These are phyloP conservation scores for Coemansia sp. DNA, from an alignment of 192 early-diverging fungal species.

Conservation along the genomic window DNA sequence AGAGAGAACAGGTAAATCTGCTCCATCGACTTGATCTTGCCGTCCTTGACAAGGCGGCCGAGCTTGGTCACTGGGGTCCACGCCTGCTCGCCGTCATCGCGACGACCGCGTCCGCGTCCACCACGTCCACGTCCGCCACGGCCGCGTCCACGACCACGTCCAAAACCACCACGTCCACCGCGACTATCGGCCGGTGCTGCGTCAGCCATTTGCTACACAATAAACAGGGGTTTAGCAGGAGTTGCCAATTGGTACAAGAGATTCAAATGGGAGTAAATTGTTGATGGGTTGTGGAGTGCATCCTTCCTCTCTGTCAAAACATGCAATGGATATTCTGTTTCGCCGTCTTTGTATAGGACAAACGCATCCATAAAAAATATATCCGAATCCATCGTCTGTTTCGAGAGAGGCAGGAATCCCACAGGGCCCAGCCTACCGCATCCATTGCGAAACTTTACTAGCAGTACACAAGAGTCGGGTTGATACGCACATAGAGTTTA, in stretches of 20 bases:
- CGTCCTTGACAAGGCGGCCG: slow-evolving; percentile 97
- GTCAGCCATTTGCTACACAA: slow-evolving; percentile 72
- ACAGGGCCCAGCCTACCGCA: background rate
- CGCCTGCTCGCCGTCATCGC: slow-evolving; percentile 81
- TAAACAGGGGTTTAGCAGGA: background rate
- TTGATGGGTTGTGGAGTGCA: too few species aligned
- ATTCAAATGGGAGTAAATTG: too few species aligned
- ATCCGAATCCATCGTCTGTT: background rate
- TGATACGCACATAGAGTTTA: slow-evolving; percentile 50
- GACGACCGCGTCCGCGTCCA: slow-evolving; percentile 76
- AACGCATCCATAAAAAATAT: background rate
- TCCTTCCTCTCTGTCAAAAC: too few species aligned
- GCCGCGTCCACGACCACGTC: slow-evolving; percentile 72
- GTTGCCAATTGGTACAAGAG: background rate
- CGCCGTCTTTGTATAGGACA: background rate
- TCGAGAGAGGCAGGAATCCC: background rate
- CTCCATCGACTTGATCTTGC: slow-evolving; percentile 96
- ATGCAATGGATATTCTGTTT: background rate
- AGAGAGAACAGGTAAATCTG: slow-evolving; percentile 98
- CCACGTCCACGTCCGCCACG: slow-evolving; percentile 60
- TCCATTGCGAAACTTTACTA: background rate
- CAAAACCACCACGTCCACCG: slow-evolving; percentile 55
- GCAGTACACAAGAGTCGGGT: background rate
- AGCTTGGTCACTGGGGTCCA: slow-evolving; percentile 98
- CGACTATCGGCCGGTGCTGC: slow-evolving; percentile 75